Base-by-base conservation (phyloP, 2,329 filamentous ascomycete genomes). In the Arthrobotrys pseudoclavata region DNA sequence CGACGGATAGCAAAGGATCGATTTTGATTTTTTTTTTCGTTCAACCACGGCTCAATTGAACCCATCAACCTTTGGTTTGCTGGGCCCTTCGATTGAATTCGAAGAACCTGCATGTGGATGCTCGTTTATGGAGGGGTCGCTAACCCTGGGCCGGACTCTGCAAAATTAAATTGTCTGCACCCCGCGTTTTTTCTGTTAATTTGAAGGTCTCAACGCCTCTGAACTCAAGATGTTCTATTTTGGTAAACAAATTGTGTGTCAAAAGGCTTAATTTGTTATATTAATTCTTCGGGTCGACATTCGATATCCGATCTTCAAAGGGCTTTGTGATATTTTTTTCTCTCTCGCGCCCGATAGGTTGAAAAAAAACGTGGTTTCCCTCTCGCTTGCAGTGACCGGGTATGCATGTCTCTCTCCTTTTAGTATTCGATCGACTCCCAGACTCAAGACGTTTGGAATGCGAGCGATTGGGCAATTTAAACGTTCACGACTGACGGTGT, bases 1-100 rank as follows among this genome's bases (percentile, higher is more conserved):
- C 20, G 15, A 22, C 34, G 6, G 55, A 42, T 34, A 13, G 34
- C 26, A 60, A 37, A 57, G 6, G 22, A 37, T 60, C n/a, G 9
- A 22, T n/a, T 26, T 47, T 47, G 7, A 3, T 50, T 24, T 40
- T 42, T 47, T 40, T 31, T 24, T 63, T 63, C 22, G 29, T 6
- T 63, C 47, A 55, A 71, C 68, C 57, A 71, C 57, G 57, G 68
- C 68, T 71, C 48, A 20, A 47, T 29, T 67, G 22, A 60, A 24
- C 55, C 12, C 20, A 40, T 24, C 10, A 60, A 45, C 22, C 24
- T 57, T 15, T 42, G 29, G 62, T 24, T 20, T n/a, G 20, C 47
- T 10, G 10, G 50, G n/a, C 10, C 10, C 52, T 15, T n/a, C 12
- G 2, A 15, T 42, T 42, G 37, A 42, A 12, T 40, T 57, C 20